Evolutionary conservation across 495 filamentous ascomycete species (phyloP).

Genomic region (Chaetomium cochliodes): DNA sequence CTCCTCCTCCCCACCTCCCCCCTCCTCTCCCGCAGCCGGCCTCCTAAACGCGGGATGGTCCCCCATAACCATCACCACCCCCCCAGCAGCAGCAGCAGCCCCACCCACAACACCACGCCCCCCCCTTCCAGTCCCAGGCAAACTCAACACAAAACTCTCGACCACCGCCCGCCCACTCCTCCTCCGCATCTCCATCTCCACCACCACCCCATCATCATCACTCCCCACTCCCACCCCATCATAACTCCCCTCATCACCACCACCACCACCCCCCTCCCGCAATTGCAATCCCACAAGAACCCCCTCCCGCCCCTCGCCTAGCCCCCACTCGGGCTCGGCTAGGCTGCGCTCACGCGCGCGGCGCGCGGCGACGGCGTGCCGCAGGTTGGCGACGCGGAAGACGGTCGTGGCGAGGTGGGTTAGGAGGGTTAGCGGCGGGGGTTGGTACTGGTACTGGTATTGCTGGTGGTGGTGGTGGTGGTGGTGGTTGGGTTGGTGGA

Average conservation of each 20-base stretch:
- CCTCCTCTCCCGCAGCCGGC: constrained; percentile 40
- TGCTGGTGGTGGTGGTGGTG: constrained; percentile 61
- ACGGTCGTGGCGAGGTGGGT: constrained; percentile 52
- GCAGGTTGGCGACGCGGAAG: constrained; percentile 53
- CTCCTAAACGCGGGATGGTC: constrained; percentile 66
- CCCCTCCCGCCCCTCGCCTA: constrained; percentile 72
- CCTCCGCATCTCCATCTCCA: constrained; percentile 83
- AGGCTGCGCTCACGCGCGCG: constrained; percentile 67
- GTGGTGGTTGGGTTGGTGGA: constrained; percentile 55
- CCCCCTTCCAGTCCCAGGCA: background rate
- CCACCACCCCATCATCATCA: constrained; percentile 56
- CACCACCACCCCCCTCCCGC: constrained; percentile 33
- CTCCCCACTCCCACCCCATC: too few species aligned
- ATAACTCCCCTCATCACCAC: background rate
- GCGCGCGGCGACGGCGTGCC: constrained; percentile 66
- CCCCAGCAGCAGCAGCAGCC: too few species aligned
- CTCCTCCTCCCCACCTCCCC: constrained; percentile 51
- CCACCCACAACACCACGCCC: background rate
- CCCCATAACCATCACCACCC: constrained; percentile 73
- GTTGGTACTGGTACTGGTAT: constrained; percentile 66
- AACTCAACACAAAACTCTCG: constrained; percentile 72
- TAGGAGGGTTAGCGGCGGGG: constrained; percentile 62
- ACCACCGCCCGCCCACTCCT: constrained; percentile 73
- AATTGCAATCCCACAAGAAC: constrained; percentile 57
- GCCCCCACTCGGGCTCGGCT: constrained; percentile 70